Evolutionary conservation across 306 rosid genomes (phyloP).

Genomic region (Lithocarpus polystachyus): DNA sequence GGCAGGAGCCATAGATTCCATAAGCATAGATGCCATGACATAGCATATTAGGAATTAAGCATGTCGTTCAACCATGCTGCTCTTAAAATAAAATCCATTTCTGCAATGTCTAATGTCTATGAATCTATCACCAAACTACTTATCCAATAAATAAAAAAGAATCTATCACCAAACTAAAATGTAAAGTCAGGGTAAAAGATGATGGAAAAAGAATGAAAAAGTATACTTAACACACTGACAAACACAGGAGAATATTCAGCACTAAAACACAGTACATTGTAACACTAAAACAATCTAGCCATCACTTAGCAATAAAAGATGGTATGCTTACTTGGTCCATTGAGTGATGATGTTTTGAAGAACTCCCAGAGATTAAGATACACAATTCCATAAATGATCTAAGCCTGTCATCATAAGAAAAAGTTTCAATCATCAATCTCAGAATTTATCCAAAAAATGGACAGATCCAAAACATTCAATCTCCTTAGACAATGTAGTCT

Average conservation of each 20-base stretch:
- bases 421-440: conserved; percentile 9
- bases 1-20: neutral
- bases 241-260: neutral
- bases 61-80: neutral
- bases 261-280: neutral
- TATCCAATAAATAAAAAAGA: no score
- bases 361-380: conserved; percentile 76
- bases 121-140: neutral
- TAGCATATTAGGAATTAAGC: neutral
- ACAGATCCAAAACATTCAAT: neutral
- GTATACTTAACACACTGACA: neutral
- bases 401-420: conserved; percentile 56
- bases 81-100: neutral
- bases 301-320: neutral
- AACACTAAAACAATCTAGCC: conserved; percentile 12
- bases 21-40: neutral
- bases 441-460: neutral
- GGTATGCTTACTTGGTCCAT: conserved; percentile 47
- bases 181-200: neutral
- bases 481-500: neutral
- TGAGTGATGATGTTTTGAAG: conserved; percentile 45
- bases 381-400: conserved; percentile 94
- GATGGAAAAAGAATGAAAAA: neutral
- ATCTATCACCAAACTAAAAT: neutral
- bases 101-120: neutral